A percentile compares a stretch with the other conserved stretches of the same genome.
phyloP scores from a whole-genome alignment of 2,329 filamentous ascomycete genomes.

The Arthrobotrys conoides region DNA sequence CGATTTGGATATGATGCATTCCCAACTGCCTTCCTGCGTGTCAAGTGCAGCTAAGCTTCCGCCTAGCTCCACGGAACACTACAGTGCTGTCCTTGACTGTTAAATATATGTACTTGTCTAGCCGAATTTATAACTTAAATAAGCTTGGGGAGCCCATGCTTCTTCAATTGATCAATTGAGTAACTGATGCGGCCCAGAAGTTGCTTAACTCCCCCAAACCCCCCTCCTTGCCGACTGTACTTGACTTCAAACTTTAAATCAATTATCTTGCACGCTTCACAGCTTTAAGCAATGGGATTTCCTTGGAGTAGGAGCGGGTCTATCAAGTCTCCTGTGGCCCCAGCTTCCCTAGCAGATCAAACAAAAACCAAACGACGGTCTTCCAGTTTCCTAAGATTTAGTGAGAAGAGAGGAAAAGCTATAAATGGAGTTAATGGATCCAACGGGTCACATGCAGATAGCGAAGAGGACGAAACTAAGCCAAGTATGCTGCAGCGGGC shows the following conservation, averaged over 20 bases:
- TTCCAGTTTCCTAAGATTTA: conserved; percentile 47
- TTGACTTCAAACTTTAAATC: background rate
- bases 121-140: conserved; percentile 38
- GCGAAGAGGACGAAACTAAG: conserved; percentile 37
- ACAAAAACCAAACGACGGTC: conserved; percentile 43
- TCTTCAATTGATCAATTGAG: background rate
- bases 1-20: conserved; percentile 21
- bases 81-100: background rate
- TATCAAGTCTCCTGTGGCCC: conserved; percentile 30
- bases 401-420: conserved; percentile 47
- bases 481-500: conserved; percentile 48
- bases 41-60: conserved; percentile 28
- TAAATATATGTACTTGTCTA: background rate
- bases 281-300: conserved; percentile 38
- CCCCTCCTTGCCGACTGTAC: background rate
- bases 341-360: conserved; percentile 11
- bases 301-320: conserved; percentile 47
- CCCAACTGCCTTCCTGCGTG: conserved; percentile 13
- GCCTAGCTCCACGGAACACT: conserved; percentile 3
- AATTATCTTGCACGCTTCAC: background rate
- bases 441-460: conserved; percentile 22
- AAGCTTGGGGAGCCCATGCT: background rate
- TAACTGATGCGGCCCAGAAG: too few species aligned
- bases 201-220: too few species aligned
- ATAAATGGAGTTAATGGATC: conserved; percentile 22